These are phyloP conservation scores for Torulaspora microellipsoides DNA, from an alignment of 805 yeast species.

Conservation along the genomic window DNA sequence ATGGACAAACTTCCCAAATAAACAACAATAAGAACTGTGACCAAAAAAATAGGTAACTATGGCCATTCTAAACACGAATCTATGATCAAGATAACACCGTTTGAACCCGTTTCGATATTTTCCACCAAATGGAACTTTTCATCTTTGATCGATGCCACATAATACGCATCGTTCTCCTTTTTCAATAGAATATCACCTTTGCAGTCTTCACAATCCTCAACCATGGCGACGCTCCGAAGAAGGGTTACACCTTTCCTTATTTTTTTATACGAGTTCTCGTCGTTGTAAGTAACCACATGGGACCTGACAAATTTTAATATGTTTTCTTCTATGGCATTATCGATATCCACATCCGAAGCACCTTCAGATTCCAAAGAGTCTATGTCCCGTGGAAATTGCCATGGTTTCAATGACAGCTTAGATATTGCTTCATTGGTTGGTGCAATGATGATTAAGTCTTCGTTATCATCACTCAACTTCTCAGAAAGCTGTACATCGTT, in stretches of 20 bases:
- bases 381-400: slow-evolving; percentile 67
- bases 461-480: slow-evolving; percentile 43
- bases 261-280: slow-evolving; percentile 8
- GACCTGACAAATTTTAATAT: slow-evolving; percentile 54
- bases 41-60: neutral
- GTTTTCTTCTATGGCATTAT: slow-evolving; percentile 47
- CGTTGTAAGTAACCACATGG: slow-evolving; percentile 46
- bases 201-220: slow-evolving; percentile 34
- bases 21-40: too few relatives aligned
- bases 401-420: slow-evolving; percentile 55
- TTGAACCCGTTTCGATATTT: slow-evolving; percentile 37
- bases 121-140: slow-evolving; percentile 37
- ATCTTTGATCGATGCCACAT: slow-evolving; percentile 32
- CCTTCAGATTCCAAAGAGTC: slow-evolving; percentile 26
- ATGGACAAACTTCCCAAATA: too few relatives aligned
- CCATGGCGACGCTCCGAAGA: slow-evolving; percentile 13
- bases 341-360: slow-evolving; percentile 41
- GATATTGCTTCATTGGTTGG: slow-evolving; percentile 63
- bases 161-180: slow-evolving; percentile 35
- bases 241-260: slow-evolving; percentile 6
- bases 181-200: slow-evolving; percentile 37
- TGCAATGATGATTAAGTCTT: slow-evolving; percentile 55
- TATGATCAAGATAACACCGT: slow-evolving; percentile 45
- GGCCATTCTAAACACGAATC: slow-evolving; percentile 38
- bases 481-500: slow-evolving; percentile 48